These are phyloP conservation scores for Trametes maxima DNA, from an alignment of 768 basidiomycete genomes.

Conservation along the genomic window DNA sequence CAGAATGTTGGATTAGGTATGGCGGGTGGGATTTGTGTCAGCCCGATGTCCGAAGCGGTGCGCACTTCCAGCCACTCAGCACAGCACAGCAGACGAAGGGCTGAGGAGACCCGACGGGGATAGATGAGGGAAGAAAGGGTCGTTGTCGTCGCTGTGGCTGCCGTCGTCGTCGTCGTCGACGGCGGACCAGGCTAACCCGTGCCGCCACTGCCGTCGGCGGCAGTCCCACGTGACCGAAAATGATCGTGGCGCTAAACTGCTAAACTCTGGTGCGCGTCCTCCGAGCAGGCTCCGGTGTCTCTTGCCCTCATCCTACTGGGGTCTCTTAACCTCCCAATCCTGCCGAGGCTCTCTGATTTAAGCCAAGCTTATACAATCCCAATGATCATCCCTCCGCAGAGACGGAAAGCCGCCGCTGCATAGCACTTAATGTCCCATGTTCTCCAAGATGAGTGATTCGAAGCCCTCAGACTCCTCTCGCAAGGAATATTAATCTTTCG, in stretches of 20 bases:
- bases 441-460: too few species aligned
- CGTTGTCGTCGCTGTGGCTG: slow-evolving; percentile 10
- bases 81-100: background rate
- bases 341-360: too few species aligned
- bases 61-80: background rate
- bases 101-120: background rate
- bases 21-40: slow-evolving; percentile 13
- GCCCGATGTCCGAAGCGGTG: slow-evolving; percentile 5
- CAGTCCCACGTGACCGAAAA: background rate
- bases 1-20: slow-evolving; percentile 24
- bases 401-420: too few species aligned
- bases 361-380: too few species aligned
- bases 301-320: too few species aligned
- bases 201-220: slow-evolving; percentile 6
- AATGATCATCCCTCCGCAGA: too few species aligned
- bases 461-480: too few species aligned
- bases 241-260: background rate
- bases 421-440: too few species aligned
- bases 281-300: too few species aligned
- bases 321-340: too few species aligned
- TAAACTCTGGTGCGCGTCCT: background rate
- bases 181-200: background rate
- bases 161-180: slow-evolving; percentile 18
- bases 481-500: too few species aligned
- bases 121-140: background rate